A percentile compares a stretch with the other conserved stretches of the same genome.
Evolutionary conservation across 495 filamentous ascomycete genomes (phyloP).

Genomic region (Penicillium tannophilum): DNA sequence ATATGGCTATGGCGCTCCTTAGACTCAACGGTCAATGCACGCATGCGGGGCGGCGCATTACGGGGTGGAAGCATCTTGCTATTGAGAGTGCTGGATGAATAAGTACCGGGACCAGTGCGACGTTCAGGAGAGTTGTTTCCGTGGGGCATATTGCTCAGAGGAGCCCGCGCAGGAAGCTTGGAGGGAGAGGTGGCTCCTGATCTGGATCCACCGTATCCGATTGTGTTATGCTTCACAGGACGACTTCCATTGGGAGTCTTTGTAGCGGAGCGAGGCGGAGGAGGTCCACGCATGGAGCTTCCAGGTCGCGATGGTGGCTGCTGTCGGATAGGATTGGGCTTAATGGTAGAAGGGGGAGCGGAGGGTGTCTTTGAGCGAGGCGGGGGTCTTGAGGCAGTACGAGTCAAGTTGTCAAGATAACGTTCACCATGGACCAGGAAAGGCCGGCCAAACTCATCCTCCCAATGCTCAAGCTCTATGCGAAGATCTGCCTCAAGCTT

Average conservation of each 20-base stretch:
- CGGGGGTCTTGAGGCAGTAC: constrained; percentile 60
- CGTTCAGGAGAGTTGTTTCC: constrained; percentile 85
- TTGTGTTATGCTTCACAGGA: constrained; percentile 58
- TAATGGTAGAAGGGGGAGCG: constrained; percentile 48
- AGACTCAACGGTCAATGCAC: constrained; percentile 70
- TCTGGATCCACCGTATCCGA: constrained; percentile 44
- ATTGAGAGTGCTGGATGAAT: constrained; percentile 54
- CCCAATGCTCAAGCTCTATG: constrained; percentile 82
- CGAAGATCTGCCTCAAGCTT: constrained; percentile 83
- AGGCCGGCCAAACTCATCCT: constrained; percentile 89
- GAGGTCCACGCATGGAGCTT: constrained; percentile 51
- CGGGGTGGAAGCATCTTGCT: constrained; percentile 63
- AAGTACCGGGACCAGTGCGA: constrained; percentile 49
- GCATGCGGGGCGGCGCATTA: constrained; percentile 87
- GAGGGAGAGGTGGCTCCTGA: constrained; percentile 63
- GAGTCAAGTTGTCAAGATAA: constrained; percentile 78
- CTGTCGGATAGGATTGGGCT: constrained; percentile 26
- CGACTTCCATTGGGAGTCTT: constrained; percentile 68
- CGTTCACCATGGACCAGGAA: constrained; percentile 90
- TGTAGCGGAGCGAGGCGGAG: constrained; percentile 53
- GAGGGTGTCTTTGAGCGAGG: constrained; percentile 81
- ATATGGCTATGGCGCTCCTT: constrained; percentile 62
- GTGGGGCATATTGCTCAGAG: constrained; percentile 76
- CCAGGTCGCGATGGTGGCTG: constrained; percentile 43
- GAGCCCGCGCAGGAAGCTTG: constrained; percentile 79